Conservation (phyloP, 108 stramenopile species). For the Pelagomonas calceolata region DNA sequence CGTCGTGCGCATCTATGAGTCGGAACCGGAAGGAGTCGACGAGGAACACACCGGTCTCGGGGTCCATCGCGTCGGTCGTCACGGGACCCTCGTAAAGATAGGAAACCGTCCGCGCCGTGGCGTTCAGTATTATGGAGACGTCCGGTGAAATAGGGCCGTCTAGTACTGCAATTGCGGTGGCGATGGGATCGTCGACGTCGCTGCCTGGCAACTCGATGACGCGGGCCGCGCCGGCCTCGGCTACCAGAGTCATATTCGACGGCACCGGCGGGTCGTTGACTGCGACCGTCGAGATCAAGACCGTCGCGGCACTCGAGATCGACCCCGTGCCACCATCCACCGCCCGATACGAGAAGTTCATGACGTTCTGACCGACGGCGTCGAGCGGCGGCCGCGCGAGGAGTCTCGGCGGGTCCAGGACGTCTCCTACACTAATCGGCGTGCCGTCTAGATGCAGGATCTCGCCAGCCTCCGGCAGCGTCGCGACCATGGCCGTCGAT, state of each 20-base stretch:
- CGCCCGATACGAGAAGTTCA: background rate
- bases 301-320: background rate
- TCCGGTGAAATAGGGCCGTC: too few relatives aligned
- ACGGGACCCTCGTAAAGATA: background rate
- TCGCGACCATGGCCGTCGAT: background rate
- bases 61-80: background rate
- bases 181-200: too few relatives aligned
- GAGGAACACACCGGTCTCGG: background rate
- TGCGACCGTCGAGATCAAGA: background rate
- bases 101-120: too few relatives aligned
- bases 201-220: background rate
- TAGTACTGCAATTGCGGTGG: too few relatives aligned
- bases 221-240: background rate
- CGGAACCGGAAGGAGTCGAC: background rate
- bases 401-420: too few relatives aligned
- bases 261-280: background rate
- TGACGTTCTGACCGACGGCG: background rate
- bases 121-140: too few relatives aligned
- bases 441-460: constrained; percentile 48
- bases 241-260: background rate
- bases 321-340: background rate
- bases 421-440: too few relatives aligned
- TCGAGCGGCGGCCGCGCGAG: too few relatives aligned
- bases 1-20: background rate
- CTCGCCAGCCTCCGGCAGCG: constrained; percentile 61